Evolutionary conservation across 2,329 filamentous ascomycete species (phyloP).

Genomic region (Ophidiomyces ophidiicola): DNA sequence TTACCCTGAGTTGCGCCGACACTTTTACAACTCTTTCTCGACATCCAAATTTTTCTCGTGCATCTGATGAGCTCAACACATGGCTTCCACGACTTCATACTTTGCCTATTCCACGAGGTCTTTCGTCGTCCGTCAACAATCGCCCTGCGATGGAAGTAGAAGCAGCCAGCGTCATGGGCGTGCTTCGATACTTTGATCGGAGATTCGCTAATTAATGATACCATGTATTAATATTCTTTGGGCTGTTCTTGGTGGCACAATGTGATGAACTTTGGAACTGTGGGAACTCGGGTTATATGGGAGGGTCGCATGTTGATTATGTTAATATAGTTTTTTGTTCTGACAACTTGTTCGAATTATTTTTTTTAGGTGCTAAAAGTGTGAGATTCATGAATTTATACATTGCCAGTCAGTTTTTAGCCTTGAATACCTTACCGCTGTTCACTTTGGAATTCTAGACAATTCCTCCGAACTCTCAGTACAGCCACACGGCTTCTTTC

Average conservation of each 20-base stretch:
- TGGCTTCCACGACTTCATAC: slow-evolving; percentile 65
- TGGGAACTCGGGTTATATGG: too few relatives aligned
- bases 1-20: slow-evolving; percentile 61
- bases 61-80: slow-evolving; percentile 59
- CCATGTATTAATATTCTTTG: slow-evolving; percentile 3
- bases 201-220: slow-evolving; percentile 41
- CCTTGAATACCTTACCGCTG: too few relatives aligned
- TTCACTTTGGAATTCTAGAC: too few relatives aligned
- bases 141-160: slow-evolving; percentile 61
- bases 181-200: slow-evolving; percentile 69
- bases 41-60: slow-evolving; percentile 62
- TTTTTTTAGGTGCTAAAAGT: too few relatives aligned
- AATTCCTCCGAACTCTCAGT: too few relatives aligned
- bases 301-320: too few relatives aligned
- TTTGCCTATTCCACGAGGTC: slow-evolving; percentile 30
- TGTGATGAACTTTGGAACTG: too few relatives aligned
- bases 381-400: too few relatives aligned
- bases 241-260: neutral
- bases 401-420: too few relatives aligned
- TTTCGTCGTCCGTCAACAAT: slow-evolving; percentile 20
- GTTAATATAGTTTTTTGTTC: too few relatives aligned
- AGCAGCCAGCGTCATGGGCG: slow-evolving; percentile 72
- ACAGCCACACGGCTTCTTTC: too few relatives aligned
- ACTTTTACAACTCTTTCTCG: slow-evolving; percentile 67
- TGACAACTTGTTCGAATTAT: too few relatives aligned